A percentile compares a stretch with the other conserved stretches of the same genome.
These are phyloP conservation scores for Phyllosticta ampelicida DNA, from an alignment of 2,329 filamentous ascomycete genomes.

Conservation along the genomic window DNA sequence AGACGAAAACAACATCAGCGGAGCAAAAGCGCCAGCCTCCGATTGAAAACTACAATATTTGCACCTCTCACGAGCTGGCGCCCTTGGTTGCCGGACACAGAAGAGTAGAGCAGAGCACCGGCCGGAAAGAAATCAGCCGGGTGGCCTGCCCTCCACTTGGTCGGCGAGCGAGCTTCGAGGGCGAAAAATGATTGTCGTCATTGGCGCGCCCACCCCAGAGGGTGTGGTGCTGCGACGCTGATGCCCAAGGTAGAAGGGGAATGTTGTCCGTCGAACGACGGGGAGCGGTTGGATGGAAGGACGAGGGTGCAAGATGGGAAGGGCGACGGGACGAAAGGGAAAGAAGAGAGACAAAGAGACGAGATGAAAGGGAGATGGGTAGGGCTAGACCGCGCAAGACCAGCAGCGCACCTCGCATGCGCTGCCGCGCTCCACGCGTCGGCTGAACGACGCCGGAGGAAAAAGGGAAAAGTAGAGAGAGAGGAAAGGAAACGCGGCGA, in stretches of 20 bases:
- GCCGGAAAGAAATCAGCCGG: too few relatives aligned
- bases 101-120: not conserved
- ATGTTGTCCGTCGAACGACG: too few relatives aligned
- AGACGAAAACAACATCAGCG: not conserved
- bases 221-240: not conserved
- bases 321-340: not conserved
- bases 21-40: not conserved
- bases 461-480: not conserved
- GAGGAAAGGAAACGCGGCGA: not conserved
- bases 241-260: too few relatives aligned
- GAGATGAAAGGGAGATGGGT: not conserved
- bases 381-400: not conserved
- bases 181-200: not conserved
- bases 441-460: not conserved
- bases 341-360: not conserved
- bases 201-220: too few relatives aligned
- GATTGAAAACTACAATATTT: constrained; percentile 10
- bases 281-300: not conserved
- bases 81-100: not conserved
- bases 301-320: not conserved
- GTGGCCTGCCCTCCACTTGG: too few relatives aligned
- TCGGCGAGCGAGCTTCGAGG: too few relatives aligned
- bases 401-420: not conserved
- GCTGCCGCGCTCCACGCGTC: too few relatives aligned
- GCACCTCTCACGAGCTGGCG: not conserved